A percentile compares a stretch with the other conserved stretches of the same genome.
These are phyloP conservation scores for Wallacemonas sp. DNA, from an alignment of 208 protist species.

Conservation along the genomic window DNA sequence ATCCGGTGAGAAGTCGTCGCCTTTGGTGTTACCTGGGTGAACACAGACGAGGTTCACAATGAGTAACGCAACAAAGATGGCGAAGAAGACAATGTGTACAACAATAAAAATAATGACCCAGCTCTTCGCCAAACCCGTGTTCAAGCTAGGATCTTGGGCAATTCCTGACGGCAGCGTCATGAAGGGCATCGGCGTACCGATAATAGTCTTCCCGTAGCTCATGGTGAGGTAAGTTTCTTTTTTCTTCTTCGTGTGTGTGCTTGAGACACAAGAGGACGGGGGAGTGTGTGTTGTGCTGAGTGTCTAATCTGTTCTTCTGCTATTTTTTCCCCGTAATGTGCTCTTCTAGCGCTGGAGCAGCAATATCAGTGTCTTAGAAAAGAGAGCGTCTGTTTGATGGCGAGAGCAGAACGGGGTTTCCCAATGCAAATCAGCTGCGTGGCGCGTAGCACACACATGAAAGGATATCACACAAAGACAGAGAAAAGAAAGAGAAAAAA, in stretches of 20 bases:
- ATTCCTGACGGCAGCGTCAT: constrained; percentile 28
- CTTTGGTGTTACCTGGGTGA: constrained; percentile 2
- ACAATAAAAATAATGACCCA: constrained; percentile 35
- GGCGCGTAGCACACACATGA: no score
- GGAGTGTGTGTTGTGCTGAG: no score
- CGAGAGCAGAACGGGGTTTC: no score
- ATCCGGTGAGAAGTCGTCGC: background rate
- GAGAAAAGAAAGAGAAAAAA: constrained; percentile 13
- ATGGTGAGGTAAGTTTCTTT: constrained; percentile 6
- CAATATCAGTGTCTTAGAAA: no score
- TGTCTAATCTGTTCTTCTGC: no score
- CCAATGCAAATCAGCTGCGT: no score
- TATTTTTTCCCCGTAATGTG: no score
- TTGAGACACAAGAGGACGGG: no score
- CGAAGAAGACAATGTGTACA: constrained; percentile 32
- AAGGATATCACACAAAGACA: constrained; percentile 1
- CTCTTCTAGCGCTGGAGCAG: no score
- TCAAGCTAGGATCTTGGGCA: constrained; percentile 10
- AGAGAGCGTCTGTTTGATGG: no score
- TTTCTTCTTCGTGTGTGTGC: no score
- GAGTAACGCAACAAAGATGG: constrained; percentile 31
- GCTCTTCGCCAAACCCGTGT: constrained; percentile 26
- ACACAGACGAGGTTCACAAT: constrained; percentile 21
- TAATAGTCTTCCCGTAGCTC: constrained; percentile 20
- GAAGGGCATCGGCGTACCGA: constrained; percentile 53